phyloP scores from a whole-genome alignment of 176 grass and related monocot genomes.

The Musa acuminata region DNA sequence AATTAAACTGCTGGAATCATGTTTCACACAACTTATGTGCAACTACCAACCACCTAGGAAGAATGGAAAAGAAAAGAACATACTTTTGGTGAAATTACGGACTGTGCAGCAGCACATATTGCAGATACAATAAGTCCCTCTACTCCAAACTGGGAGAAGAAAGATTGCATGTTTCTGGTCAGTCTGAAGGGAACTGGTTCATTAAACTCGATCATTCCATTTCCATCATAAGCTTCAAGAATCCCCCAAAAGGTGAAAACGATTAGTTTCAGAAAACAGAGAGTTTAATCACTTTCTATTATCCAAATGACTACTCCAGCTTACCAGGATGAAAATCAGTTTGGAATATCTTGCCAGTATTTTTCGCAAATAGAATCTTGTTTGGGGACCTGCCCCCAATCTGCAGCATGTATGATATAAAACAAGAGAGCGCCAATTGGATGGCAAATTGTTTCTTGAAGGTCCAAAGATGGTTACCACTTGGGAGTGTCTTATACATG shows the following conservation, averaged over 20 bases:
- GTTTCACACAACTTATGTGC: neutral
- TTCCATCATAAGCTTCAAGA: slow-evolving; percentile 86
- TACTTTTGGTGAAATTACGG: slow-evolving; percentile 90
- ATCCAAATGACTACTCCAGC: neutral
- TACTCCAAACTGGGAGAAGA: slow-evolving; percentile 96
- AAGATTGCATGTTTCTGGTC: slow-evolving; percentile 93
- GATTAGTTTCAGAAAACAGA: neutral
- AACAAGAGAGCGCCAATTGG: slow-evolving; percentile 93
- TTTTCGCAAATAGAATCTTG: slow-evolving; percentile 97
- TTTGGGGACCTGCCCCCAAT: slow-evolving; percentile 96
- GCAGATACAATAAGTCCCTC: slow-evolving; percentile 93
- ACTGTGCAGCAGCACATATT: slow-evolving; percentile 92
- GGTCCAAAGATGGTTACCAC: slow-evolving; percentile 88
- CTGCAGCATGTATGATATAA: slow-evolving; percentile 96
- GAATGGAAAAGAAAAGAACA: slow-evolving; percentile 1
- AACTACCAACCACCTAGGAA: neutral
- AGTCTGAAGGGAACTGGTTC: slow-evolving; percentile 96
- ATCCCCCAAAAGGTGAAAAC: slow-evolving; percentile 20
- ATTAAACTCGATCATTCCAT: slow-evolving; percentile 93
- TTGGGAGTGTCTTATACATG: slow-evolving; percentile 97
- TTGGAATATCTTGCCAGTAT: slow-evolving; percentile 97
- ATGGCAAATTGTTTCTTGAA: slow-evolving; percentile 98
- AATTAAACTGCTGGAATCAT: neutral
- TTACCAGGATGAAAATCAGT: slow-evolving; percentile 99
- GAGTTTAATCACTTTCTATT: neutral